A percentile compares a stretch with the other conserved stretches of the same genome.
phyloP scores from a whole-genome alignment of 1,284 basidiomycete species.

The Wallemia hederae region DNA sequence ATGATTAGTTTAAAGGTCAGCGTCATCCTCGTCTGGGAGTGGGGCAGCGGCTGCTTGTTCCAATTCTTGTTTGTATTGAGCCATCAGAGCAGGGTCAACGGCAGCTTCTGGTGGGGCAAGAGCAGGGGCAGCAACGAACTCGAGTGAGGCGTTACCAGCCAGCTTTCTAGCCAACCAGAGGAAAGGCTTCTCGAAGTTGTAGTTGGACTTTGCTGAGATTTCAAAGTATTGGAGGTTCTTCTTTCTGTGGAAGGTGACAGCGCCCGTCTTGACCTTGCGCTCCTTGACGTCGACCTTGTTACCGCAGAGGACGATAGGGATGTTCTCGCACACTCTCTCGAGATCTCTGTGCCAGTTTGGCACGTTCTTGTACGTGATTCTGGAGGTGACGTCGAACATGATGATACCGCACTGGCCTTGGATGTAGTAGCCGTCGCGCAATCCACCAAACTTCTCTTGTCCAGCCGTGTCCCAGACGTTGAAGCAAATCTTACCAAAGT shows the following conservation, averaged over 20 bases:
- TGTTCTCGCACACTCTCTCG: conserved; percentile 97
- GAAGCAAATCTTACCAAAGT: conserved; percentile 96
- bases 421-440: conserved; percentile 93
- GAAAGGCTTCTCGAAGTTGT: conserved; percentile 99
- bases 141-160: conserved; percentile 65
- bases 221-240: conserved; percentile 99
- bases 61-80: conserved; percentile 56
- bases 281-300: conserved; percentile 99
- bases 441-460: conserved; percentile 97
- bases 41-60: conserved; percentile 22
- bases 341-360: conserved; percentile 99
- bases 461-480: conserved; percentile 99
- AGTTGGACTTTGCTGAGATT: conserved; percentile 98
- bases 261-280: conserved; percentile 96
- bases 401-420: conserved; percentile 99
- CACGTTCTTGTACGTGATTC: conserved; percentile 99
- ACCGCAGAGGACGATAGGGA: conserved; percentile 94
- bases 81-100: conserved; percentile 54
- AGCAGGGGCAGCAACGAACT: conserved; percentile 89
- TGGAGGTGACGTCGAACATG: conserved; percentile 99
- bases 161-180: conserved; percentile 96
- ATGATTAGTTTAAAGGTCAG: conserved; percentile 16
- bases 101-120: conserved; percentile 66
- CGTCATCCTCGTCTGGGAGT: conserved; percentile 22
- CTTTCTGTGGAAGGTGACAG: conserved; percentile 99